A percentile compares a stretch with the other conserved stretches of the same genome.
Conservation (phyloP, 441 rosid genomes). For the Geranium incanum region DNA sequence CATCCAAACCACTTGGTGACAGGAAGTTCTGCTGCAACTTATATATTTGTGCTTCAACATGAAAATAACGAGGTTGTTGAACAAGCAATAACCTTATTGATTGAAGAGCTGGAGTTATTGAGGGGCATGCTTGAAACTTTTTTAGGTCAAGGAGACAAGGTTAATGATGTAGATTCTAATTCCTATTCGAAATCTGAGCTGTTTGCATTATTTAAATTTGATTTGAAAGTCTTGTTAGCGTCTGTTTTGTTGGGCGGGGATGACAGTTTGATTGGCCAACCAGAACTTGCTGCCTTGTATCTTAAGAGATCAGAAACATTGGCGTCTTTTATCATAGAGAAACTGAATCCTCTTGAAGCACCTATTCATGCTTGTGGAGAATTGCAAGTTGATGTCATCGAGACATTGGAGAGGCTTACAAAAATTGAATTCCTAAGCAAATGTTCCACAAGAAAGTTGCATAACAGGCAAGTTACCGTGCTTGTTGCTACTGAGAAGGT, state of each 20-base stretch:
- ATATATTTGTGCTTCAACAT: conserved; percentile 91
- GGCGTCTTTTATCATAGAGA: conserved; percentile 56
- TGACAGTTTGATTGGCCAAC: conserved; percentile 47
- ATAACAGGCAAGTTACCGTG: conserved; percentile 23
- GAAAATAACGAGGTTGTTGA: conserved; percentile 74
- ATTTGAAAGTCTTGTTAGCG: conserved; percentile 76
- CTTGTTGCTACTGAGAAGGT: conserved; percentile 39
- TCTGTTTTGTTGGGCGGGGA: conserved; percentile 50
- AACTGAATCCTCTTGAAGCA: conserved; percentile 64
- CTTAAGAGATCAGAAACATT: conserved; percentile 63
- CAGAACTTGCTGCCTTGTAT: conserved; percentile 54
- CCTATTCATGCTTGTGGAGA: conserved; percentile 48
- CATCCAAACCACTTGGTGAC: conserved; percentile 82
- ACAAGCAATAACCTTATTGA: conserved; percentile 50
- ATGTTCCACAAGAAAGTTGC: conserved; percentile 38
- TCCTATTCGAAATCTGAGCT: conserved; percentile 60
- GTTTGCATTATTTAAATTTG: conserved; percentile 71
- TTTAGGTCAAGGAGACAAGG: conserved; percentile 34
- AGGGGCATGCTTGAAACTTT: conserved; percentile 49
- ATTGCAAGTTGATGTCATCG: conserved; percentile 69
- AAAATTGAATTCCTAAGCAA: conserved; percentile 63
- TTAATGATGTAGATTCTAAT: conserved; percentile 29
- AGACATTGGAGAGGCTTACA: conserved; percentile 58
- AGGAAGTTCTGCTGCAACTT: conserved; percentile 89
- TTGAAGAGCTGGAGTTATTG: conserved; percentile 60